Percentiles rank a stretch among this genome's conserved stretches.
phyloP scores from a whole-genome alignment of 352 stramenopile species.

The Pythium brassicae region DNA sequence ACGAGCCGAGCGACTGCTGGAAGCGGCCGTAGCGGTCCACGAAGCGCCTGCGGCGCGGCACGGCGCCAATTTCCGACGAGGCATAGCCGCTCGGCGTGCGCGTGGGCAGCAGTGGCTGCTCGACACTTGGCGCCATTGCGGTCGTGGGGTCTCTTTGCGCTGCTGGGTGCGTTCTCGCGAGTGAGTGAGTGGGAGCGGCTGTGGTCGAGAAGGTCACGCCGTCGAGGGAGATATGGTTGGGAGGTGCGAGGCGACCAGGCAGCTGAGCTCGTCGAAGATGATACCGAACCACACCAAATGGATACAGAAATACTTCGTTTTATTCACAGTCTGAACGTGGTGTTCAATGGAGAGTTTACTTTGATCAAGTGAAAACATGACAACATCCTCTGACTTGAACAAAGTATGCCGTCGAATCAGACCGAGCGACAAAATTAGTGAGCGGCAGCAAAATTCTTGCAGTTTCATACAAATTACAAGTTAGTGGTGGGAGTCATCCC shows the following conservation, averaged over 20 bases:
- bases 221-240: not conserved
- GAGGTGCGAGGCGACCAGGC: not conserved
- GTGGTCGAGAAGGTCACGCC: not conserved
- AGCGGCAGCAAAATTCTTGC: too few species aligned
- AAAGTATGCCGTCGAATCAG: too few species aligned
- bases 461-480: too few species aligned
- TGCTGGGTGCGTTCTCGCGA: not conserved
- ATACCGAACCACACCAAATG: too few species aligned
- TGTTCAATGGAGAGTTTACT: too few species aligned
- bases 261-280: too few species aligned
- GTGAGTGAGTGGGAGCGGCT: not conserved
- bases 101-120: constrained; percentile 31
- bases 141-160: not conserved
- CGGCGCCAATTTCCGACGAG: constrained; percentile 1
- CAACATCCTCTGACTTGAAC: too few species aligned
- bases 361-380: too few species aligned
- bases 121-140: constrained; percentile 15
- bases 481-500: too few species aligned
- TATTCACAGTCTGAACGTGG: too few species aligned
- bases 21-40: constrained; percentile 61
- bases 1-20: constrained; percentile 62
- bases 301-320: too few species aligned
- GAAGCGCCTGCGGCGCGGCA: constrained; percentile 30
- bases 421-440: too few species aligned
- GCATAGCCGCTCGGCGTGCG: constrained; percentile 1